Base-by-base conservation (phyloP, 2,329 filamentous ascomycete species). In the Calonectria ilicicola region DNA sequence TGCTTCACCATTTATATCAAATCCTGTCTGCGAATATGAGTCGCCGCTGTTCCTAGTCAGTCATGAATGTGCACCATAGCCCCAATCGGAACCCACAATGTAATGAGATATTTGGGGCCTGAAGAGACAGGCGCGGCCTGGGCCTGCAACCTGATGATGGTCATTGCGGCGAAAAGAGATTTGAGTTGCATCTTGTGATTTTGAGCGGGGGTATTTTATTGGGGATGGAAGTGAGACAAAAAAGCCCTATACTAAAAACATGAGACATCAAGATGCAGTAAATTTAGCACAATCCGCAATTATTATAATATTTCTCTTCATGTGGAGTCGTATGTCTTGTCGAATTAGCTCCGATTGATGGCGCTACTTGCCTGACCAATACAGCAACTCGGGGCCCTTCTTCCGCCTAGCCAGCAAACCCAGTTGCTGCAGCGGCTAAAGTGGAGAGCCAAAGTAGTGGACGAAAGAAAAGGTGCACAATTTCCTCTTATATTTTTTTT, bases 1-100 rank as follows among this genome's bases (percentile, higher is more conserved):
- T 44, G 90, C 86, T 0, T 85, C 81, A 26, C 85, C 84, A 14
- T 82, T 86, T 49, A 87, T 83, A 71, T 91, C 83, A 81, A 93
- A 93, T 10, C 88, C 88, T 0, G 81, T 82, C 27, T 82, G 79
- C 3, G 80, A 80, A 58, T 82, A 82, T 7, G 81, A 82, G 67
- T 82, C 81, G n/a, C 81, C 81, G 35, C 81, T 82, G 62, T 1
- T 12, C 0, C 1, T 5, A 2, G 51, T 76, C 17, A 76, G 53
- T 56, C 3, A 5, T 19, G 15, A n/a, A 1, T 1, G 2, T 0
- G 6, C 15, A 0, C 2, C 3, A 4, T 3, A 12, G 2, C 21
- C 58, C 14, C 17, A 17, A 2, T 46, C 12, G 23, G 7, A 19
- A 26, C 76, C 19, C 5, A 79, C 77, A 79, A 79, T 1, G 69